Conservation (phyloP, 2,329 filamentous ascomycete genomes). For the Xylariaceae sp. region DNA sequence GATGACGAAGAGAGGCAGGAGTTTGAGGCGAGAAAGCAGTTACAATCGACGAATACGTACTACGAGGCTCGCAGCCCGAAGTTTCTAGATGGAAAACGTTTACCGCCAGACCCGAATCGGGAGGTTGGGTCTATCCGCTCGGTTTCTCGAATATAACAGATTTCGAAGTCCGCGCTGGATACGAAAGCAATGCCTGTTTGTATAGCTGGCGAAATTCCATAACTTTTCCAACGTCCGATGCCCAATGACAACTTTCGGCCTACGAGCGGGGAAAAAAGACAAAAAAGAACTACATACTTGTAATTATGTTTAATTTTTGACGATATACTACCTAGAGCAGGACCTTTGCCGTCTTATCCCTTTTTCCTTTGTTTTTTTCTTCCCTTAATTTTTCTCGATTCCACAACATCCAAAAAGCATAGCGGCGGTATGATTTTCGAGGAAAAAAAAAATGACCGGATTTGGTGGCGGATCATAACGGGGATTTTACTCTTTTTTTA, state of each 20-base stretch:
- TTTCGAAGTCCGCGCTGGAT: not conserved
- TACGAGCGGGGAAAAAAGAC: not conserved
- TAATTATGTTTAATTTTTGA: not conserved
- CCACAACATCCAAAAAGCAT: conserved; percentile 7
- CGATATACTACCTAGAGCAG: not conserved
- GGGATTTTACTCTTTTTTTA: conserved; percentile 1
- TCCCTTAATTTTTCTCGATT: not conserved
- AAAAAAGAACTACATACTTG: too few relatives aligned
- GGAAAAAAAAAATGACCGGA: not conserved
- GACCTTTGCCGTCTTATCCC: too few relatives aligned
- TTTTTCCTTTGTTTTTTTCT: too few relatives aligned
- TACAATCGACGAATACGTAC: conserved; percentile 42
- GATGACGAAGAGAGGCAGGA: conserved; percentile 57
- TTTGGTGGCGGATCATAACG: conserved; percentile 3
- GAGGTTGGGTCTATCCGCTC: conserved; percentile 5
- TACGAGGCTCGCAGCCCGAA: conserved; percentile 46
- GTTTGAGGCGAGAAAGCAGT: conserved; percentile 51
- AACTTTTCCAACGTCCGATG: too few relatives aligned
- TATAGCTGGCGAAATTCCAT: too few relatives aligned
- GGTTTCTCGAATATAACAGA: conserved; percentile 13
- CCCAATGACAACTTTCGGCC: not conserved
- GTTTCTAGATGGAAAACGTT: conserved; percentile 52
- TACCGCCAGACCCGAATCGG: conserved; percentile 21
- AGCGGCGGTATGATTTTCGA: conserved; percentile 12
- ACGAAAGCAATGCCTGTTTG: not conserved